Base-by-base conservation (phyloP, 2,329 filamentous ascomycete species). In the Alternaria triticimaculans region DNA sequence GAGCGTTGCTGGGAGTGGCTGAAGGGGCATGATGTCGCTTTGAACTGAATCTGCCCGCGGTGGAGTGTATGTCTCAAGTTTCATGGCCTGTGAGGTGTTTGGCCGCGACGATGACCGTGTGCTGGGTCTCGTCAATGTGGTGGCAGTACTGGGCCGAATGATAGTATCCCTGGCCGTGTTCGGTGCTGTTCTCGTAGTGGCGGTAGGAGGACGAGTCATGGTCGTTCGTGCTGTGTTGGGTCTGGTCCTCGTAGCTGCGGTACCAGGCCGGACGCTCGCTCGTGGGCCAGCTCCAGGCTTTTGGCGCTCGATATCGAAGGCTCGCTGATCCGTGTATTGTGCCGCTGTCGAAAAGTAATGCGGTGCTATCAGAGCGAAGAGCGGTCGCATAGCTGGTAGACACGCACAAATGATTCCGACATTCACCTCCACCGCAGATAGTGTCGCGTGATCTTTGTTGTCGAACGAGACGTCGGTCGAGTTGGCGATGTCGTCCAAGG, bases 331-430 rank as follows among this genome's bases (percentile, higher is more conserved):
- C 8, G 63, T 62, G 55, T 67, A 70, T 45, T 63, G 66, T 4
- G 67, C 43, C 33, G 67, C 62, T 2, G 65, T 58, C 4, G 73
- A 71, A 46, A 79, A 79, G 59, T 76, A 75, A 25, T 70, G 63
- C 44, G 83, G 84, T 66, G 84, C 80, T 30, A 83, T 68, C 0
- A 76, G 56, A 6, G 73, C 68, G 6, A 79, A 64, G 5, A 80
- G 68, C 2, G 76, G 76, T 7, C 77, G 76, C 64, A 80, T 73
- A 6, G 73, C 72, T 44, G 78, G 77, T n/a, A 80, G 62, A 55
- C 75, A 80, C 5, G 78, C 76, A 51, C 76, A 78, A 28, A 79
- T 67, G 37, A 80, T 79, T 15, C 72, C 73, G 0, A 77, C 69
- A 53, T 80, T 78, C 12, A 70, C 64, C 59, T 80, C 78, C 8